These are phyloP conservation scores for Primulina tabacum DNA, from an alignment of 257 asterid species.

Conservation along the genomic window DNA sequence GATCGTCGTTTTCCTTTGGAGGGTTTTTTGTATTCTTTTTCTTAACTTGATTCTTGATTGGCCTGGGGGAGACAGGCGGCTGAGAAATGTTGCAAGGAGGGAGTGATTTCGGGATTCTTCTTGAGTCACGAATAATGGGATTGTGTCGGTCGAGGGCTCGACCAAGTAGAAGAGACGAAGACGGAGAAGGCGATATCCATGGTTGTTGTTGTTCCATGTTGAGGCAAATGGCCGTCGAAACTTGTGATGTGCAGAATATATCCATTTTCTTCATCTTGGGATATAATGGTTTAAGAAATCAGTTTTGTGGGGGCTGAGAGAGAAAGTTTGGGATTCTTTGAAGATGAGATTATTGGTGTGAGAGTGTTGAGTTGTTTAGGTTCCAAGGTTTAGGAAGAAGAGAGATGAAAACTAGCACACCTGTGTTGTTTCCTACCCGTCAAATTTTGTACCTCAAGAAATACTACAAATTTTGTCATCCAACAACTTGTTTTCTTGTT, in stretches of 20 bases:
- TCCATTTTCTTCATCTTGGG: slow-evolving; percentile 52
- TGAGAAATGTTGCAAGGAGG: slow-evolving; percentile 31
- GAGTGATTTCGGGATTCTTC: slow-evolving; percentile 29
- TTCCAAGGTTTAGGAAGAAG: slow-evolving; percentile 11
- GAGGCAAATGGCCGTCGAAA: slow-evolving; percentile 49
- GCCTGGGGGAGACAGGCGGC: slow-evolving; percentile 29
- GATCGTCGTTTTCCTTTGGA: slow-evolving; percentile 20
- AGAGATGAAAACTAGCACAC: slow-evolving; percentile 1
- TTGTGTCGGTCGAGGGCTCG: slow-evolving; percentile 62
- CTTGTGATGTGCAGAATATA: slow-evolving; percentile 64
- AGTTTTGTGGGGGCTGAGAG: slow-evolving; percentile 13
- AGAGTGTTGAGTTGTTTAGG: slow-evolving; percentile 6
- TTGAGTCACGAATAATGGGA: slow-evolving; percentile 47
- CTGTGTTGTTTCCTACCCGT: not conserved
- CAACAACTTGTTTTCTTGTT: too few species aligned
- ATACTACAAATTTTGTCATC: too few species aligned
- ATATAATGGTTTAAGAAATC: slow-evolving; percentile 40
- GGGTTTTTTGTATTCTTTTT: slow-evolving; percentile 19
- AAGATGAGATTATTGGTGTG: slow-evolving; percentile 14
- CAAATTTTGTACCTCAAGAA: not conserved
- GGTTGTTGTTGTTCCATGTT: slow-evolving; percentile 46
- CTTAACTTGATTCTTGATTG: slow-evolving; percentile 26
- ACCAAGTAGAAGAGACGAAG: slow-evolving; percentile 30
- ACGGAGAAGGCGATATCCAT: slow-evolving; percentile 28
- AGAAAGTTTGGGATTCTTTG: not conserved